Evolutionary conservation across 1,139 yeast genomes (phyloP), one percentile per base, ranked within the genome.

Genomic region (Blastobotrys serpentis): DNA sequence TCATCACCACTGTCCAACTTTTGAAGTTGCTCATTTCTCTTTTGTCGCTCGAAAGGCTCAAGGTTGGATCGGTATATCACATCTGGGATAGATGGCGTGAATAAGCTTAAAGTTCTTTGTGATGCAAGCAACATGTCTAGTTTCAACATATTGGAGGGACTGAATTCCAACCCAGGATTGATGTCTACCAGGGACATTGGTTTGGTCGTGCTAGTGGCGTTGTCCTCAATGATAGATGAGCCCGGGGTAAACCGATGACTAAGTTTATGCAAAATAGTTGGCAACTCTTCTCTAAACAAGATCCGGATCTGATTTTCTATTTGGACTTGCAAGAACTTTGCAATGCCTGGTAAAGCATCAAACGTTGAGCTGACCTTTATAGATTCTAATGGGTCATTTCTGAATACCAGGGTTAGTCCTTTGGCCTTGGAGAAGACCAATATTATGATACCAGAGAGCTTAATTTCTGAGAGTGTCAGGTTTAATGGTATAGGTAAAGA

Each of bases 341-440:
- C 94, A 60, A 88, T 79, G 1, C 88, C 90, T 49, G 86, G 87
- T 37, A 88, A 85, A 38, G 84, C 81, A 66, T 88, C 96, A 68
- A 88, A 87, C 11, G 95, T 84, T 6, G 95, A 85, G 51, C 83
- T 80, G 7, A 88, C 95, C 55, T 82, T 82, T 53, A 88, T 86
- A 23, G 84, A 79, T 56, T 86, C 95, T 51, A 88, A 73, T 0
- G 96, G 96, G 66, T 88, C 96, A 66, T 88, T 88, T 57, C 92
- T 76, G 68, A 88, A 88, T 29, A 88, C 96, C 39, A 88, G 70
- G 0, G 96, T 88, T 46, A 88, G 74, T 0, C 96, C 96, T 62
- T 86, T 86, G 3, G 86, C 76, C 59, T 84, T 84, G 30, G 86
- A 81, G 63, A 86, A 88, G 1, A 88, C 96, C 55, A 87, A 79